These are phyloP conservation scores for Vickermania spadyakhi DNA, from an alignment of 208 protist genomes.

Conservation along the genomic window DNA sequence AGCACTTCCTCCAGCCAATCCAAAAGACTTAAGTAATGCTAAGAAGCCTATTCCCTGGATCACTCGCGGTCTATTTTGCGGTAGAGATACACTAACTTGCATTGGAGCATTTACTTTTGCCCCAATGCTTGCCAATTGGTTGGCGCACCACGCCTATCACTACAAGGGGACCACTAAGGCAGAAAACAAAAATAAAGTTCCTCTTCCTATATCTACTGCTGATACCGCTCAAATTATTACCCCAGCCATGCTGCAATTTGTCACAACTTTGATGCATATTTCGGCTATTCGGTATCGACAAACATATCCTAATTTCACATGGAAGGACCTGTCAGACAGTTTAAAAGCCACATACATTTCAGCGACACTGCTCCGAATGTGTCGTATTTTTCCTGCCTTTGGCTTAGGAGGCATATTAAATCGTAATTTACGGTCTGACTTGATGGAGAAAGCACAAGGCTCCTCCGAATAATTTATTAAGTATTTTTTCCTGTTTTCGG, in stretches of 20 bases:
- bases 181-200: constrained; percentile 42
- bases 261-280: constrained; percentile 82
- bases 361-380: constrained; percentile 63
- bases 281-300: constrained; percentile 81
- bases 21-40: constrained; percentile 20
- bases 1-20: constrained; percentile 42
- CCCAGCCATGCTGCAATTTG: constrained; percentile 60
- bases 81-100: constrained; percentile 70
- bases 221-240: constrained; percentile 71
- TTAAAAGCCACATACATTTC: constrained; percentile 66
- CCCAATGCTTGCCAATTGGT: constrained; percentile 61
- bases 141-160: constrained; percentile 49
- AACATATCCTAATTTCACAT: constrained; percentile 67
- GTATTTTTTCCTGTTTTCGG: neutral
- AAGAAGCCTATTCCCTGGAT: constrained; percentile 67
- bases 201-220: constrained; percentile 39
- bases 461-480: neutral
- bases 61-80: constrained; percentile 65
- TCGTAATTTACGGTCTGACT: constrained; percentile 49
- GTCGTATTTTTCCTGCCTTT: constrained; percentile 77
- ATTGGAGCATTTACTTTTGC: constrained; percentile 72
- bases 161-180: constrained; percentile 23
- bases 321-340: constrained; percentile 42
- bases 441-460: constrained; percentile 41
- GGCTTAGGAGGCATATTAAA: constrained; percentile 82